Evolutionary conservation across 1,284 basidiomycete species (phyloP).

Genomic region (Singerocomus inundabilis): DNA sequence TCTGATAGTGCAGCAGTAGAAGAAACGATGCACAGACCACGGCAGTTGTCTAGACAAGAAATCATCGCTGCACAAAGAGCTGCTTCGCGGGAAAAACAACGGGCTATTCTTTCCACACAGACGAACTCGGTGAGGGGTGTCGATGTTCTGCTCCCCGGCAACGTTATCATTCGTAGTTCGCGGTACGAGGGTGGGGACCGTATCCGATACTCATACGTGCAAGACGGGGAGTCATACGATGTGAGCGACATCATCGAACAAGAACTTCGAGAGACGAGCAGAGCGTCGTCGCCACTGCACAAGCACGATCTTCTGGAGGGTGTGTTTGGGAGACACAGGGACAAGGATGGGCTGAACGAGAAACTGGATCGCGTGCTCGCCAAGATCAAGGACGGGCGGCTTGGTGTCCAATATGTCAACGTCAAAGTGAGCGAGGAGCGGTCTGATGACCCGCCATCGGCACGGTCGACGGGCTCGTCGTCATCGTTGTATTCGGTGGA

Average conservation of each 20-base stretch:
- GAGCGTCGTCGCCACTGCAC: constrained; percentile 24
- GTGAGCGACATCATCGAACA: constrained; percentile 91
- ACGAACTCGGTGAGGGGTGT: constrained; percentile 82
- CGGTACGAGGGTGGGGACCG: constrained; percentile 66
- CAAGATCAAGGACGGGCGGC: constrained; percentile 61
- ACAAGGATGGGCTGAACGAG: constrained; percentile 63
- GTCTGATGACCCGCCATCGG: constrained; percentile 29
- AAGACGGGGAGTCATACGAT: constrained; percentile 86
- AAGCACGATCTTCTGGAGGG: constrained; percentile 67
- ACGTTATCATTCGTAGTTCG: constrained; percentile 82
- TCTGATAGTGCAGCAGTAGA: constrained; percentile 41
- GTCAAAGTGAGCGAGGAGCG: constrained; percentile 12
- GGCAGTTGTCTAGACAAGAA: constrained; percentile 71
- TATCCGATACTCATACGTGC: constrained; percentile 90
- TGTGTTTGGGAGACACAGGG: constrained; percentile 53
- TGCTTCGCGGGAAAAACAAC: constrained; percentile 80
- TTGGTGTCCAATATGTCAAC: constrained; percentile 23
- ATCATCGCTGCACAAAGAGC: constrained; percentile 92
- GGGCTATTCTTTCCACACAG: constrained; percentile 81
- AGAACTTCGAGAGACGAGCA: constrained; percentile 62
- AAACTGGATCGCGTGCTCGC: constrained; percentile 77
- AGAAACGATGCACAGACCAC: constrained; percentile 29
- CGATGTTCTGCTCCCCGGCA: constrained; percentile 82
- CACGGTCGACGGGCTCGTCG: constrained; percentile 39
- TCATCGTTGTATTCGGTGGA: constrained; percentile 61